These are phyloP conservation scores for Sporodiniella umbellata DNA, from an alignment of 371 early-diverging fungal species.

Conservation along the genomic window DNA sequence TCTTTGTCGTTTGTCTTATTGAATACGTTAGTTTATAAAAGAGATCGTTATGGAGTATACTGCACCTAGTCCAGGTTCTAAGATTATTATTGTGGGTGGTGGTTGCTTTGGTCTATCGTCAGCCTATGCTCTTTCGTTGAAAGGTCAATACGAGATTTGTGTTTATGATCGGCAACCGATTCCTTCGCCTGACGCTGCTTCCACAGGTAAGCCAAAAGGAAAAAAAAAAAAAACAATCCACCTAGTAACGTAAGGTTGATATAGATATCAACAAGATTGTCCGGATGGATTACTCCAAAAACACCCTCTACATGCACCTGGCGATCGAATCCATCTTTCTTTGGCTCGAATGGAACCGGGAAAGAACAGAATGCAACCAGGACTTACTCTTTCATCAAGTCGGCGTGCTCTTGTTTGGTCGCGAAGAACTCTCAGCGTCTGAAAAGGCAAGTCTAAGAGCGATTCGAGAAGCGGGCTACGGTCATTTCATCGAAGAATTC, in stretches of 20 bases:
- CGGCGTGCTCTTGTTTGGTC: constrained; percentile 33
- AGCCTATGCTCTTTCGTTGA: constrained; percentile 29
- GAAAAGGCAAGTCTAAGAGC: constrained; percentile 26
- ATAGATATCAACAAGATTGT: constrained; percentile 52
- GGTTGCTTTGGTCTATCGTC: constrained; percentile 55
- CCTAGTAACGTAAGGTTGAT: neutral
- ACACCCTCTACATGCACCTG: constrained; percentile 39
- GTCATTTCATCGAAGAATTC: constrained; percentile 31
- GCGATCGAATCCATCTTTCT: constrained; percentile 37
- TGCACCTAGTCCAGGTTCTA: constrained; percentile 15
- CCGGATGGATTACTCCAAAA: constrained; percentile 49
- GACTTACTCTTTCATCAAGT: constrained; percentile 35
- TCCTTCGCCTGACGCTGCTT: constrained; percentile 46
- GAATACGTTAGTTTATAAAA: no score
- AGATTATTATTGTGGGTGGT: constrained; percentile 51
- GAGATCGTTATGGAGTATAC: constrained; percentile 5
- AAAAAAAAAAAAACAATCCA: neutral
- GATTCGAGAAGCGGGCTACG: constrained; percentile 37
- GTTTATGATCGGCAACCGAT: constrained; percentile 43
- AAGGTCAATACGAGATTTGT: constrained; percentile 32
- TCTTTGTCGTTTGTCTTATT: no score
- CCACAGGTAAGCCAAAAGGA: constrained; percentile 24
- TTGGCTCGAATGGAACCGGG: constrained; percentile 55
- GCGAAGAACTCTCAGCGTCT: constrained; percentile 30
- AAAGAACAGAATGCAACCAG: constrained; percentile 22